Percentiles rank a stretch among this genome's conserved stretches.
These are phyloP conservation scores for Boletus insuetus DNA, from an alignment of 768 basidiomycete species.

Conservation along the genomic window DNA sequence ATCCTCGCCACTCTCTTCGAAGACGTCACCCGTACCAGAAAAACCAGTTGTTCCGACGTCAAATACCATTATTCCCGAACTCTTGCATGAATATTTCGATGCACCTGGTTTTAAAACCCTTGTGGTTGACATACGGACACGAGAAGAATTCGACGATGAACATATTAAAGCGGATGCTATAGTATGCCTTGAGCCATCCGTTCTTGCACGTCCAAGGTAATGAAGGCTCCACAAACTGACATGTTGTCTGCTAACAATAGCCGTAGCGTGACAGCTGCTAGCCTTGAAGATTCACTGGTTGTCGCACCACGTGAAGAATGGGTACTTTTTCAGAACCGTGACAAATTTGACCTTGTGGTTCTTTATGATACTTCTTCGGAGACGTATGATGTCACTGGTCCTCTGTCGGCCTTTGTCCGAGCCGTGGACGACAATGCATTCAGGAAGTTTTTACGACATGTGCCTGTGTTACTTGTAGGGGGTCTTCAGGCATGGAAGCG, in stretches of 20 bases:
- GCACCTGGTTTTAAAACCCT: conserved; percentile 55
- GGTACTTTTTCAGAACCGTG: conserved; percentile 75
- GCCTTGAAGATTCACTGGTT: conserved; percentile 72
- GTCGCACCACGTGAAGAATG: conserved; percentile 69
- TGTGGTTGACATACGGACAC: conserved; percentile 78
- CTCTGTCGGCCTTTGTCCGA: conserved; percentile 57
- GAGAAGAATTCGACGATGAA: conserved; percentile 72
- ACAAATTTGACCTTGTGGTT: conserved; percentile 86
- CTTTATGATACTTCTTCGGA: conserved; percentile 74
- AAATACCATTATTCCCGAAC: conserved; percentile 58
- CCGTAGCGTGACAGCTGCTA: conserved; percentile 58
- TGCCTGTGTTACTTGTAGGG: conserved; percentile 81
- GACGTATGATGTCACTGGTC: conserved; percentile 47
- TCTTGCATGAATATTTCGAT: conserved; percentile 57
- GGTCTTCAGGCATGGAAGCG: conserved; percentile 81
- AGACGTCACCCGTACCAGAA: conserved; percentile 26
- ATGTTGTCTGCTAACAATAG: conserved; percentile 7
- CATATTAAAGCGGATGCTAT: conserved; percentile 67
- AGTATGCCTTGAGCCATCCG: conserved; percentile 82
- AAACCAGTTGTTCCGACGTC: conserved; percentile 54
- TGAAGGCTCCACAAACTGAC: conserved; percentile 19
- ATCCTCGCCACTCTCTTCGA: conserved; percentile 32
- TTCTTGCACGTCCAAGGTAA: conserved; percentile 68
- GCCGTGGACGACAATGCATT: conserved; percentile 76
- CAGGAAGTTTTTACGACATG: conserved; percentile 63